phyloP scores from a whole-genome alignment of 305 asterid species.

The Lippia alba region DNA sequence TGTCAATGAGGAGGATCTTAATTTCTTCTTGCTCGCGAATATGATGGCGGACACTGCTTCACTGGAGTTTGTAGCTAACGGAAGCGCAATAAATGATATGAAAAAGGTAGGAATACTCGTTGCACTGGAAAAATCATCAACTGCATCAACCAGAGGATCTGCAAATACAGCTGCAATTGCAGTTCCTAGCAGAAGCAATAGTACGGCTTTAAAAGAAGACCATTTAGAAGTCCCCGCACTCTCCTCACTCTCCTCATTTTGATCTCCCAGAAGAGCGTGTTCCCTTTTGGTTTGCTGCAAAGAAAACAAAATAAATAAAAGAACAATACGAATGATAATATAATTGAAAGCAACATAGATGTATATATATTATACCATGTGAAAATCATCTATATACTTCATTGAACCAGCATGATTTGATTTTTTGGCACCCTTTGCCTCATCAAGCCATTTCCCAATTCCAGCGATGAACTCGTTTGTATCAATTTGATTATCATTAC shows the following conservation, averaged over 20 bases:
- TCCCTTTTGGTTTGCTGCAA: constrained; percentile 85
- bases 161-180: constrained; percentile 91
- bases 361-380: constrained; percentile 55
- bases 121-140: constrained; percentile 81
- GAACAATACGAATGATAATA: constrained; percentile 7
- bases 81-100: constrained; percentile 85
- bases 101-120: constrained; percentile 90
- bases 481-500: constrained; percentile 53
- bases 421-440: constrained; percentile 62
- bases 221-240: constrained; percentile 57
- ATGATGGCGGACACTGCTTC: constrained; percentile 95
- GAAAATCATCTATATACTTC: constrained; percentile 65
- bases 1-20: constrained; percentile 83
- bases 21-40: constrained; percentile 78
- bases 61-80: constrained; percentile 93
- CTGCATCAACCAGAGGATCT: constrained; percentile 91
- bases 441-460: constrained; percentile 73
- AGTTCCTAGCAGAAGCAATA: constrained; percentile 74
- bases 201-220: constrained; percentile 65
- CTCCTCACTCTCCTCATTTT: constrained; percentile 69
- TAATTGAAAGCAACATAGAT: not conserved
- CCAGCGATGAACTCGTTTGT: constrained; percentile 62
- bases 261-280: constrained; percentile 63
- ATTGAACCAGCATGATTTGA: constrained; percentile 50
- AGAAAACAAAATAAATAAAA: constrained; percentile 20